Percentiles rank a stretch among this genome's conserved stretches.
Conservation (phyloP, 192 early-diverging fungal species). For the Umbelopsis ramanniana region DNA sequence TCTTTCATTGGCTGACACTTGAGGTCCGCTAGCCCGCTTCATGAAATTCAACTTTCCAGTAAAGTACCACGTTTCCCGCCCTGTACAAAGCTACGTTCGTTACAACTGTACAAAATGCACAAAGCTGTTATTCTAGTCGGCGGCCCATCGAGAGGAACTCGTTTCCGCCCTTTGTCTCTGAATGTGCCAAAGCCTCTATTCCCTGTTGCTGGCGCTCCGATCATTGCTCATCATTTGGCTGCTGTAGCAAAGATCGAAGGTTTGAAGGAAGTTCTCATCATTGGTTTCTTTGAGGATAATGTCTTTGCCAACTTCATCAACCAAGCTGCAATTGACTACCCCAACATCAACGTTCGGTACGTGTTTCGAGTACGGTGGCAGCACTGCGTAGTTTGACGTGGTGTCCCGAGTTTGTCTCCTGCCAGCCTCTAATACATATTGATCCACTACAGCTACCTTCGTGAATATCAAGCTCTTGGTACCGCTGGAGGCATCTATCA, state of each 20-base stretch:
- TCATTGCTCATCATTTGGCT: conserved; percentile 96
- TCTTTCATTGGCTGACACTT: neutral
- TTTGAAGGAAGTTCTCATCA: conserved; percentile 91
- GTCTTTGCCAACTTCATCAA: conserved; percentile 92
- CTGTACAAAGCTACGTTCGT: neutral
- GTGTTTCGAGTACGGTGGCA: neutral
- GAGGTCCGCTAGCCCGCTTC: neutral
- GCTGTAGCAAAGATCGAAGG: conserved; percentile 87
- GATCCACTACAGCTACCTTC: conserved; percentile 78
- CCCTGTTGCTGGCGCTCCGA: conserved; percentile 94
- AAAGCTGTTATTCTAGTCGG: conserved; percentile 98
- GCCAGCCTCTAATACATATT: neutral
- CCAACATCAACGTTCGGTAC: conserved; percentile 83
- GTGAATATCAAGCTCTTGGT: conserved; percentile 96
- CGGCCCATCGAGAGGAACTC: conserved; percentile 95
- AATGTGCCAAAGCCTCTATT: conserved; percentile 98
- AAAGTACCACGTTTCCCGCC: conserved; percentile 8
- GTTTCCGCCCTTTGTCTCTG: conserved; percentile 97
- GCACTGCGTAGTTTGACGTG: neutral
- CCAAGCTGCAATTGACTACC: conserved; percentile 86
- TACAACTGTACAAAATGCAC: conserved; percentile 8
- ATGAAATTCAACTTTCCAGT: neutral
- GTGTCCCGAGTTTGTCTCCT: too few relatives aligned
- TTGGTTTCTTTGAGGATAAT: conserved; percentile 97
- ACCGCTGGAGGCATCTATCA: conserved; percentile 98